Percentiles rank a stretch among this genome's conserved stretches.
Evolutionary conservation across 257 asterid genomes (phyloP).

Genomic region (Nicotiana knightiana): DNA sequence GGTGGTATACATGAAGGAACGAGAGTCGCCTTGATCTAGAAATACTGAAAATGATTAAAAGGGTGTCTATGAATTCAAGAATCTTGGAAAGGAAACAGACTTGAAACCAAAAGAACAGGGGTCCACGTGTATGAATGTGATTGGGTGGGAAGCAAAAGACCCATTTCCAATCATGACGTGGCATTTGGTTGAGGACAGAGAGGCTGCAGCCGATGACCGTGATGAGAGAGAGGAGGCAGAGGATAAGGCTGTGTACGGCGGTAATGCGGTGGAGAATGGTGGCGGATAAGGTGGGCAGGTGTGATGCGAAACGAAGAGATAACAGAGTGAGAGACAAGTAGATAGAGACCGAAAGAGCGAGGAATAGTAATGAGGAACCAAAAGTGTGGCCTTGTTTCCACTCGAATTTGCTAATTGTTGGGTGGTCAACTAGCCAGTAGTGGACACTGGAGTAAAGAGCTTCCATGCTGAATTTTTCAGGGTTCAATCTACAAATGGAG

Average conservation of each 20-base stretch:
- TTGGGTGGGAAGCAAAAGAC: conserved; percentile 62
- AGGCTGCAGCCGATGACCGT: conserved; percentile 68
- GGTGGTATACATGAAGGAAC: conserved; percentile 94
- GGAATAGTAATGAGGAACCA: conserved; percentile 56
- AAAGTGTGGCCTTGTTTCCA: conserved; percentile 56
- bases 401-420: conserved; percentile 47
- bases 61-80: conserved; percentile 70
- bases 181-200: conserved; percentile 59
- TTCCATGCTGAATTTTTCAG: conserved; percentile 22
- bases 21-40: conserved; percentile 56
- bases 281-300: conserved; percentile 26
- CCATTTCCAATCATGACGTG: conserved; percentile 44
- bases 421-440: conserved; percentile 76
- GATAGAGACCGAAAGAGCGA: conserved; percentile 39
- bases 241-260: conserved; percentile 63
- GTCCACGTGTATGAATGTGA: conserved; percentile 47
- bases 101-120: conserved; percentile 80
- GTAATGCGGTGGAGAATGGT: conserved; percentile 58
- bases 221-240: conserved; percentile 60
- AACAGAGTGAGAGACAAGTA: conserved; percentile 52
- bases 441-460: conserved; percentile 26
- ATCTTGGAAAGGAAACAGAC: conserved; percentile 66
- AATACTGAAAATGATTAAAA: conserved; percentile 45
- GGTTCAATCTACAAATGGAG: not conserved
- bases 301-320: conserved; percentile 32